phyloP scores from a whole-genome alignment of 176 grass and related monocot genomes.

The maize (Zea mays) region DNA sequence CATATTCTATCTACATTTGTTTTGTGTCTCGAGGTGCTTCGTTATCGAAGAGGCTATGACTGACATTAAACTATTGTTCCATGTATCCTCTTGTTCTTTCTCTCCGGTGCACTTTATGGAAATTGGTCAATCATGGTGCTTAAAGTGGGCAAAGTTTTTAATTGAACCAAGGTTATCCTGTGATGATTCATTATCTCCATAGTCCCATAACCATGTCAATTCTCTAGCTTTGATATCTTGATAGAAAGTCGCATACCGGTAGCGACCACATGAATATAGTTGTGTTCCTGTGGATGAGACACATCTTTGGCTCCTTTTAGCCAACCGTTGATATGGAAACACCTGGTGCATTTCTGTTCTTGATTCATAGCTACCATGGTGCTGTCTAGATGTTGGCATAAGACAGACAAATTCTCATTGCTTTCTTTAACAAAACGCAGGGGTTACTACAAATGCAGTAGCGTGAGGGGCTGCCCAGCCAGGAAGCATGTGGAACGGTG shows the following conservation, averaged over 20 bases:
- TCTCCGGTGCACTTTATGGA: slow-evolving; percentile 16
- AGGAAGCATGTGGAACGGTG: slow-evolving; percentile 87
- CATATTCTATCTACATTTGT: slow-evolving; percentile 38
- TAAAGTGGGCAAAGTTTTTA: slow-evolving; percentile 5
- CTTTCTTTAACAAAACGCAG: slow-evolving; percentile 47
- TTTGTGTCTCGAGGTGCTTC: slow-evolving; percentile 41
- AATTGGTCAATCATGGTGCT: slow-evolving; percentile 38
- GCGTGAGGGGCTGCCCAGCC: slow-evolving; percentile 78
- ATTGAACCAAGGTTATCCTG: slow-evolving; percentile 12
- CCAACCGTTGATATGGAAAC: slow-evolving; percentile 11
- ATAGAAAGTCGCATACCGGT: slow-evolving; percentile 1
- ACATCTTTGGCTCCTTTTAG: slow-evolving; percentile 4
- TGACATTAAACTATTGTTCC: slow-evolving; percentile 45
- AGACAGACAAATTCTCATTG: neutral
- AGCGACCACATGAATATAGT: slow-evolving; percentile 7
- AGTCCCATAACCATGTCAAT: slow-evolving; percentile 2
- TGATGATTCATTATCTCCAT: slow-evolving; percentile 12
- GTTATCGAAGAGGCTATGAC: slow-evolving; percentile 28
- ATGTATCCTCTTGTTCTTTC: slow-evolving; percentile 32
- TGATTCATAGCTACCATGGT: neutral
- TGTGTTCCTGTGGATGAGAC: slow-evolving; percentile 8
- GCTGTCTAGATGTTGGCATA: neutral
- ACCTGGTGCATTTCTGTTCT: neutral
- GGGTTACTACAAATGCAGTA: slow-evolving; percentile 96
- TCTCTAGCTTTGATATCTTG: slow-evolving; percentile 9